phyloP scores from a whole-genome alignment of 805 yeast species.

The Suhomyces prunicola region DNA sequence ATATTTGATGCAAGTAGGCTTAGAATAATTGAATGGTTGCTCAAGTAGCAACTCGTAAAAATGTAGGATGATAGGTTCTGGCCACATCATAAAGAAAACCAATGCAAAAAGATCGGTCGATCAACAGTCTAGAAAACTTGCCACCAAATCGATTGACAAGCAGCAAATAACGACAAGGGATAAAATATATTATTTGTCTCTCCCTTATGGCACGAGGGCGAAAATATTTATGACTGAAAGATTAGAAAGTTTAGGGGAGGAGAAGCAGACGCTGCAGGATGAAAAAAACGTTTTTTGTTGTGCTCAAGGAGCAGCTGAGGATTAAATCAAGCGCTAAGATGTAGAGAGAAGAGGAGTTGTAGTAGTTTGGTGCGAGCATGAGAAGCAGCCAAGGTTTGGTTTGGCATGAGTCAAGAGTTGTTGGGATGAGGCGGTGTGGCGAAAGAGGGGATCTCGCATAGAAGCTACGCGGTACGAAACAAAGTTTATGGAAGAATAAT shows the following conservation, averaged over 20 bases:
- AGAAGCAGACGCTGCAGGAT: not conserved
- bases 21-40: not conserved
- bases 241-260: not conserved
- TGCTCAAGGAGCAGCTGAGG: not conserved
- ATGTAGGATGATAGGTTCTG: not conserved
- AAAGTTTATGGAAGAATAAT: not conserved
- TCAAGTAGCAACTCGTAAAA: too few species aligned
- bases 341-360: not conserved
- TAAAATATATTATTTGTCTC: not conserved
- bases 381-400: not conserved
- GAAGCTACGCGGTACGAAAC: not conserved
- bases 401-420: not conserved
- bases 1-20: conserved; percentile 11
- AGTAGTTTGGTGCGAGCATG: not conserved
- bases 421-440: conserved; percentile 2
- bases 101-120: not conserved
- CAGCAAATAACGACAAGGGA: not conserved
- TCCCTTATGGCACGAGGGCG: not conserved
- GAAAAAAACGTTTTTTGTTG: not conserved
- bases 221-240: not conserved
- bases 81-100: not conserved
- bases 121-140: not conserved
- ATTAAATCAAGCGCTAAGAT: not conserved
- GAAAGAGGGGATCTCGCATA: not conserved
- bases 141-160: not conserved